Percentiles rank a stretch among this genome's conserved stretches.
Evolutionary conservation across 2,329 filamentous ascomycete genomes (phyloP).

Genomic region (Aureobasidium sp.): DNA sequence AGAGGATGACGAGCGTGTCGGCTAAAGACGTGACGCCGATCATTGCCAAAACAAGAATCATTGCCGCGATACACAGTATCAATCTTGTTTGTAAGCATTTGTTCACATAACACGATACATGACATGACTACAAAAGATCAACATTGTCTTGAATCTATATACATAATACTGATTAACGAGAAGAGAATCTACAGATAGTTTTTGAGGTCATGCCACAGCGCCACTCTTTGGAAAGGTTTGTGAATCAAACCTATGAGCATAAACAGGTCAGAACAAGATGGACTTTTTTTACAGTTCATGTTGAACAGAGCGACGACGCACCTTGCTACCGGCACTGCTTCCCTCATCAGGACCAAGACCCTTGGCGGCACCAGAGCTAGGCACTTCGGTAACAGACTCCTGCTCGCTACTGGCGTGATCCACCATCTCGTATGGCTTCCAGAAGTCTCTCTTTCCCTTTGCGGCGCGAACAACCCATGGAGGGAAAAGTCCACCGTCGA

Average conservation of each 20-base stretch:
- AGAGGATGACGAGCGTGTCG: background rate
- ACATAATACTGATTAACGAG: background rate
- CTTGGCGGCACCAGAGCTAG: background rate
- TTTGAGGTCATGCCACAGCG: background rate
- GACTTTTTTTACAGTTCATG: background rate
- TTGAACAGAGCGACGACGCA: conserved; percentile 3
- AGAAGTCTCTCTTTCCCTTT: conserved; percentile 66
- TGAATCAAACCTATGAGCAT: background rate
- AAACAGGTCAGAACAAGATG: background rate
- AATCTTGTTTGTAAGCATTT: background rate
- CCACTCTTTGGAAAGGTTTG: background rate
- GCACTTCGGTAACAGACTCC: background rate
- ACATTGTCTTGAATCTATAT: background rate
- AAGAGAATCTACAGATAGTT: background rate
- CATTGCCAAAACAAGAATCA: background rate
- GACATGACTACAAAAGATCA: too few species aligned
- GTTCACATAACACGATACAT: background rate
- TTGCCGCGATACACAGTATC: background rate
- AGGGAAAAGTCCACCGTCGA: conserved; percentile 66
- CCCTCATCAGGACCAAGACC: conserved; percentile 3
- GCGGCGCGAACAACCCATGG: conserved; percentile 60
- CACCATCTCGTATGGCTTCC: conserved; percentile 37
- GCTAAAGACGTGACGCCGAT: background rate
- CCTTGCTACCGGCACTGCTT: conserved; percentile 7
- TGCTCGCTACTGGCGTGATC: background rate